Percentiles rank a stretch among this genome's conserved stretches.
These are phyloP conservation scores for Xylariaceae sp. DNA, from an alignment of 2,329 filamentous ascomycete genomes.

Conservation along the genomic window DNA sequence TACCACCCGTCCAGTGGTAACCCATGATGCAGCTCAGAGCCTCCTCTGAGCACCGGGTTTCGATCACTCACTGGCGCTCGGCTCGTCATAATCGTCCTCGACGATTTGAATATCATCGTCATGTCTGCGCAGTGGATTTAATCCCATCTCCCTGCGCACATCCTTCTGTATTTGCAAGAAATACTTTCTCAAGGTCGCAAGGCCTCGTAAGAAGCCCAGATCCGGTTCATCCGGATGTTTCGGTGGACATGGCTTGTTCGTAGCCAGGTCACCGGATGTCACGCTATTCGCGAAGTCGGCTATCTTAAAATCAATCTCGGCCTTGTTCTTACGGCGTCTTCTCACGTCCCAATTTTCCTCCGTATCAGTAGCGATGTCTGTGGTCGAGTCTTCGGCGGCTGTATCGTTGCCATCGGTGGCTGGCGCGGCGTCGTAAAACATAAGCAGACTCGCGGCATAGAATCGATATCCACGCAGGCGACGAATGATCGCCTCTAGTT, in stretches of 20 bases:
- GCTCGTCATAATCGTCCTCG: constrained; percentile 27
- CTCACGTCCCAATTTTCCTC: constrained; percentile 43
- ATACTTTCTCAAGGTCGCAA: constrained; percentile 73
- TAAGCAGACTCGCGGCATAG: constrained; percentile 88
- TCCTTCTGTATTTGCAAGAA: constrained; percentile 85
- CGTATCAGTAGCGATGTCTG: constrained; percentile 53
- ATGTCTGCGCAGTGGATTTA: constrained; percentile 28
- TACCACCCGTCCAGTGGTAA: constrained; percentile 1
- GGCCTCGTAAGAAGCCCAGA: constrained; percentile 78
- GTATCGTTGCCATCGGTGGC: constrained; percentile 50
- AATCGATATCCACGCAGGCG: constrained; percentile 81
- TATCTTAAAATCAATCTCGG: constrained; percentile 86
- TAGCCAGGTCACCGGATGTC: constrained; percentile 71
- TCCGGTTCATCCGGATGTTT: constrained; percentile 76
- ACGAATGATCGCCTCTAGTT: constrained; percentile 77
- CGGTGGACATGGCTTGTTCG: constrained; percentile 68
- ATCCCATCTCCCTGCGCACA: constrained; percentile 50
- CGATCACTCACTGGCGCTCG: constrained; percentile 27
- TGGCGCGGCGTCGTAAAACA: constrained; percentile 89
- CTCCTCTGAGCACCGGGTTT: not conserved
- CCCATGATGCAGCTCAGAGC: not conserved
- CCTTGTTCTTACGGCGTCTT: constrained; percentile 44
- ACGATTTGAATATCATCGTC: constrained; percentile 16
- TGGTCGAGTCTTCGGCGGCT: constrained; percentile 51
- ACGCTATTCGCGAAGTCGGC: constrained; percentile 98